These are phyloP conservation scores for Moniliella sp. DNA, from an alignment of 1,284 basidiomycete species.

Conservation along the genomic window DNA sequence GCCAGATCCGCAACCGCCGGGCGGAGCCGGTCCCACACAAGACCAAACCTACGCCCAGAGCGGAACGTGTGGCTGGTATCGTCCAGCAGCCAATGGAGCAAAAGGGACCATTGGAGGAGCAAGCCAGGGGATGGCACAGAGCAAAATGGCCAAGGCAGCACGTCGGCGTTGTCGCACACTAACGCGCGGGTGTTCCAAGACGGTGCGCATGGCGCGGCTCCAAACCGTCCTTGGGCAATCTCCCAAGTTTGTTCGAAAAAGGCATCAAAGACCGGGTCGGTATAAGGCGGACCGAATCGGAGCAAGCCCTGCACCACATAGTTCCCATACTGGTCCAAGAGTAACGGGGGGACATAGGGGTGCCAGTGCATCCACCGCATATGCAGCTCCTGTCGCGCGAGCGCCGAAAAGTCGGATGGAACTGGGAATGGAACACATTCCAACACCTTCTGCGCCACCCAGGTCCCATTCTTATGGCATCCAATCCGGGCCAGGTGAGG, in stretches of 20 bases:
- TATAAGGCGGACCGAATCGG: conserved; percentile 64
- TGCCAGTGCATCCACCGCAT: too few species aligned
- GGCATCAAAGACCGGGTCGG: conserved; percentile 89
- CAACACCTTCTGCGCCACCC: conserved; percentile 90
- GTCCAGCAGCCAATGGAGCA: too few species aligned
- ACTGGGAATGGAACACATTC: too few species aligned
- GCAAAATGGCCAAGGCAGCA: conserved; percentile 76
- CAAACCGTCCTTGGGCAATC: conserved; percentile 81
- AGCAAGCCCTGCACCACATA: conserved; percentile 91
- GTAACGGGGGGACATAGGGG: conserved; percentile 73
- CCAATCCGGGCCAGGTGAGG: conserved; percentile 92
- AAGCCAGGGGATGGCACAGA: conserved; percentile 95
- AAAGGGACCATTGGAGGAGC: conserved; percentile 94
- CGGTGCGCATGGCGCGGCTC: conserved; percentile 92
- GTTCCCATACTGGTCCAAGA: conserved; percentile 89
- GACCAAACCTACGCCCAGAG: too few species aligned
- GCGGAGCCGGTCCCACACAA: too few species aligned
- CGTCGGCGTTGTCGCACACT: conserved; percentile 51
- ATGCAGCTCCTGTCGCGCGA: conserved; percentile 63
- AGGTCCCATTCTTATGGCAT: conserved; percentile 97
- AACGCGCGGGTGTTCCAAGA: conserved; percentile 67
- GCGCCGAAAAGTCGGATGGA: too few species aligned
- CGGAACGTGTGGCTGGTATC: too few species aligned
- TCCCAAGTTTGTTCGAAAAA: conserved; percentile 98
- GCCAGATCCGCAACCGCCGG: too few species aligned